A percentile compares a stretch with the other conserved stretches of the same genome.
These are phyloP conservation scores for Lepidopterella palustris DNA, from an alignment of 495 filamentous ascomycete genomes.

Conservation along the genomic window DNA sequence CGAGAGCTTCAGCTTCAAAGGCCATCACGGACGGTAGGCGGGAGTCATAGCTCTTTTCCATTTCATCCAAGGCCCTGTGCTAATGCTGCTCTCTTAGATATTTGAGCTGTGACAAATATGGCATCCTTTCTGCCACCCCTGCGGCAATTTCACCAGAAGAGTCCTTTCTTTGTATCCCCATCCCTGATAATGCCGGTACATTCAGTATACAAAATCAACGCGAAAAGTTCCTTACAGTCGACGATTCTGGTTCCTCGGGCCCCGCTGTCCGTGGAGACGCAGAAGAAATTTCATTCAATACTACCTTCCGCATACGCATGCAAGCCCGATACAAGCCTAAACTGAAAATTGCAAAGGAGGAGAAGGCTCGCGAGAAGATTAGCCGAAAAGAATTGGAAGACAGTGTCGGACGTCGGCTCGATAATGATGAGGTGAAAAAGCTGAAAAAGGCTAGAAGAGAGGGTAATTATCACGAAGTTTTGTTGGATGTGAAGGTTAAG, in stretches of 20 bases:
- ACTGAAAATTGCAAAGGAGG: slow-evolving; percentile 67
- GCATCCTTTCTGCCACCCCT: slow-evolving; percentile 64
- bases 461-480: slow-evolving; percentile 82
- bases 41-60: neutral
- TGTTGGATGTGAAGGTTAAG: slow-evolving; percentile 87
- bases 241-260: slow-evolving; percentile 27
- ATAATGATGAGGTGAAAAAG: slow-evolving; percentile 77
- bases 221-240: slow-evolving; percentile 35
- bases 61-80: neutral
- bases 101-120: slow-evolving; percentile 76
- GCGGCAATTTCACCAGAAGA: slow-evolving; percentile 80
- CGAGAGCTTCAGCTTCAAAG: slow-evolving; percentile 76
- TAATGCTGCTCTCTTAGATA: slow-evolving; percentile 42
- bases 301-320: slow-evolving; percentile 80
- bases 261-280: slow-evolving; percentile 63
- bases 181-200: slow-evolving; percentile 25
- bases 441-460: slow-evolving; percentile 79
- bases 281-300: slow-evolving; percentile 60
- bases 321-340: slow-evolving; percentile 89
- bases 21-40: slow-evolving; percentile 64
- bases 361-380: slow-evolving; percentile 76
- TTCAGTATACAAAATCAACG: slow-evolving; percentile 34
- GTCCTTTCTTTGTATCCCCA: slow-evolving; percentile 50
- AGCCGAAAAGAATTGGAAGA: slow-evolving; percentile 82
- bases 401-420: slow-evolving; percentile 64